These are phyloP conservation scores for Rhynchospora breviuscula DNA, from an alignment of 176 grass and related monocot genomes.

Conservation along the genomic window DNA sequence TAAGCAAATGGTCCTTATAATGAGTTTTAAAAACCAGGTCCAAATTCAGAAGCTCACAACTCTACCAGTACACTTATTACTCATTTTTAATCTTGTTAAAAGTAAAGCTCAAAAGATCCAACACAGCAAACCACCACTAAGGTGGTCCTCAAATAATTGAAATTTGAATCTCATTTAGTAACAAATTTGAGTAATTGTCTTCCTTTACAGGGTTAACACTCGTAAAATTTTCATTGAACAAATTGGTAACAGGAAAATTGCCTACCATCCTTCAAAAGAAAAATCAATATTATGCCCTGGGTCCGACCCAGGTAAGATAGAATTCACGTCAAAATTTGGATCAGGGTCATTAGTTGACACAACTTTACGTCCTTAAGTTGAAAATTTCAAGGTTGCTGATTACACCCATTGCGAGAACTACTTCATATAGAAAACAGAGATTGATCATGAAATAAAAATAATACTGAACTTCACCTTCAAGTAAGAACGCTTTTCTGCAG, in stretches of 20 bases:
- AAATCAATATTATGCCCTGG: background rate
- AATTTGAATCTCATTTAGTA: background rate
- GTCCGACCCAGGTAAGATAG: background rate
- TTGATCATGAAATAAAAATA: slow-evolving; percentile 5
- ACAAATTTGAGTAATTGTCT: background rate
- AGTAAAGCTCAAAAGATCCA: slow-evolving; percentile 13
- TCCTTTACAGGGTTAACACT: background rate
- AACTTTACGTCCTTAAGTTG: slow-evolving; percentile 11
- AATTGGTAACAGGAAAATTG: background rate
- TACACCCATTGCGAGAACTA: background rate
- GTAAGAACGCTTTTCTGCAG: slow-evolving; percentile 62
- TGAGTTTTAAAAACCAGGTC: background rate
- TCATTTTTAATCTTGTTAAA: background rate
- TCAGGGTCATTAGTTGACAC: background rate
- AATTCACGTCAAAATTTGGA: background rate
- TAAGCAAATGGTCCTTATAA: background rate
- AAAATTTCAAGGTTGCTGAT: slow-evolving; percentile 14
- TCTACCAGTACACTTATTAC: background rate
- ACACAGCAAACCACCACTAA: background rate
- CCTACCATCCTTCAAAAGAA: slow-evolving; percentile 1
- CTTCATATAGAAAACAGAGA: background rate
- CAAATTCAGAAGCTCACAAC: background rate
- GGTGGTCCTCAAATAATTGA: background rate
- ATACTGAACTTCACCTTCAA: slow-evolving; percentile 51
- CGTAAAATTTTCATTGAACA: background rate